phyloP scores from a whole-genome alignment of 2,329 filamentous ascomycete species.

The Pestalotiopsis sp. region DNA sequence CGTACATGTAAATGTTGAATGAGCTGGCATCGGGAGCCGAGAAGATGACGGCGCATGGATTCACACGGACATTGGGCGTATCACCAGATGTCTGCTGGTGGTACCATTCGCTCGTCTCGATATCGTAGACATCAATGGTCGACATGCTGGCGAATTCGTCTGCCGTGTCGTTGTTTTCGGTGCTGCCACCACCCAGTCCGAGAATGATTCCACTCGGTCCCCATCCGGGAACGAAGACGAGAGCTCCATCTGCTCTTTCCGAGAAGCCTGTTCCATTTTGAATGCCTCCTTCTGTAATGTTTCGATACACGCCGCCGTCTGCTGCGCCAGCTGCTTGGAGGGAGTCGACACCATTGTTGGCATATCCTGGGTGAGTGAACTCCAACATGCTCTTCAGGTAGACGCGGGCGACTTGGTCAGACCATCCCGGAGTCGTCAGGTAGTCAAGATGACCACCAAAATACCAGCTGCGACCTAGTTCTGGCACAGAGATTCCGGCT shows the following conservation, averaged over 20 bases:
- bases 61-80: constrained; percentile 65
- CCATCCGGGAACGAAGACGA: constrained; percentile 76
- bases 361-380: constrained; percentile 71
- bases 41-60: constrained; percentile 69
- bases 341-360: constrained; percentile 61
- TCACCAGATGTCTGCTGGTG: constrained; percentile 68
- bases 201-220: constrained; percentile 69
- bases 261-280: constrained; percentile 68
- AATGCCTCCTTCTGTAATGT: constrained; percentile 71
- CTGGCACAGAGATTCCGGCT: constrained; percentile 68
- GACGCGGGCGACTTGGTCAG: constrained; percentile 59
- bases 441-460: constrained; percentile 75
- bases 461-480: constrained; percentile 72
- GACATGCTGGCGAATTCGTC: constrained; percentile 60
- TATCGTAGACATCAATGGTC: constrained; percentile 72
- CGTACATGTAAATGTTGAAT: constrained; percentile 78
- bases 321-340: constrained; percentile 58
- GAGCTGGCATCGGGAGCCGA: constrained; percentile 71
- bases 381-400: constrained; percentile 76
- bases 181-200: constrained; percentile 69
- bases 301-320: constrained; percentile 64
- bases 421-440: constrained; percentile 63
- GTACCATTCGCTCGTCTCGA: constrained; percentile 70
- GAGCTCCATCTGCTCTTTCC: constrained; percentile 70
- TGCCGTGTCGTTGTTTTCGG: constrained; percentile 38